Evolutionary conservation across 2,329 filamentous ascomycete species (phyloP).

Genomic region (Epichloe festucae): DNA sequence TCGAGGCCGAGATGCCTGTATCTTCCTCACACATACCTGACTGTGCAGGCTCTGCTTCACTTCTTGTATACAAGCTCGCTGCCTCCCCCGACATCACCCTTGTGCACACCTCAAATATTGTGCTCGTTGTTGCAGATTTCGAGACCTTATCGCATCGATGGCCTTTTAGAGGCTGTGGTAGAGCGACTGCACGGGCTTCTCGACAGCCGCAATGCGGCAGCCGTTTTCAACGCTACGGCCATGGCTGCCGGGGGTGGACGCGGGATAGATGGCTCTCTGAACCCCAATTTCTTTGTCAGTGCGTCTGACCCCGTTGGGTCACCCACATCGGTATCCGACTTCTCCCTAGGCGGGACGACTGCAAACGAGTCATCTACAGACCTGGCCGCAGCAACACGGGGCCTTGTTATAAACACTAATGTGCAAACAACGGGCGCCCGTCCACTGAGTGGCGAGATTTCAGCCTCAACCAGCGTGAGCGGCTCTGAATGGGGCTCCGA

Average conservation of each 20-base stretch:
- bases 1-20: constrained; percentile 77
- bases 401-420: constrained; percentile 36
- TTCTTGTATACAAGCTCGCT: constrained; percentile 89
- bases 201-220: constrained; percentile 86
- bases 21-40: constrained; percentile 82
- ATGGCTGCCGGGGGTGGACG: constrained; percentile 94
- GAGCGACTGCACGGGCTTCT: constrained; percentile 80
- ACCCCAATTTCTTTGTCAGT: constrained; percentile 49
- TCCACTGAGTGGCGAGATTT: constrained; percentile 34
- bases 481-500: constrained; percentile 46
- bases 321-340: constrained; percentile 21
- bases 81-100: constrained; percentile 59
- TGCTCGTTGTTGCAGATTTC: constrained; percentile 91
- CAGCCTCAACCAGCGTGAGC: constrained; percentile 36
- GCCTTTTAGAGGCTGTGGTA: constrained; percentile 81
- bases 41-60: constrained; percentile 78
- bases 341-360: constrained; percentile 19
- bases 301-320: constrained; percentile 30
- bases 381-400: constrained; percentile 22
- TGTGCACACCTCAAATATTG: constrained; percentile 89
- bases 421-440: constrained; percentile 19
- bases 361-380: constrained; percentile 18
- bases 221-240: constrained; percentile 94
- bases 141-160: constrained; percentile 84
- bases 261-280: constrained; percentile 56